Base-by-base conservation (phyloP, 169 alveolate species). In the Eimeria brunetti region DNA sequence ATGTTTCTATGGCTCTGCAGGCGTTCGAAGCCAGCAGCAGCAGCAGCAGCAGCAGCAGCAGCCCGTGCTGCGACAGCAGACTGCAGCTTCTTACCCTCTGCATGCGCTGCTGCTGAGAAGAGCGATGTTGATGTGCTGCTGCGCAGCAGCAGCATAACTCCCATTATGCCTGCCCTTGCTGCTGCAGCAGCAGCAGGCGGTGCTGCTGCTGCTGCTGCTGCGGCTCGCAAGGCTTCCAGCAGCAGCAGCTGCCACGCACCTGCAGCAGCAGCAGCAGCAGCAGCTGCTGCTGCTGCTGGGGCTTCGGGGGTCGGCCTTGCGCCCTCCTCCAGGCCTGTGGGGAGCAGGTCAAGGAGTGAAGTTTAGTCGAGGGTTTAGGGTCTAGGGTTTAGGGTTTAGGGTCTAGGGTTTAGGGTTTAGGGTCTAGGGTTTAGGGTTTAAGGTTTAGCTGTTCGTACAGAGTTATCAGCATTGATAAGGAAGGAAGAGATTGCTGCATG, bases 241-340 rank as follows among this genome's bases (percentile, higher is more conserved):
- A 16, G 85, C 85, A 75, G 36, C 51, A 33, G 60, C 58, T 75
- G 85, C 85, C 60, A 75, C 36, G 36, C 18, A 33, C 85, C 85
- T 67, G 78, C 78, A 22, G 78, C 38, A 30, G 78, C 67, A 58
- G 24, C 58, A 38, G 89, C 89, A 81, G 56, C 67, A 46, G 73
- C 51, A 38, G 62, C 73, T 7, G 20, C 89, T 8, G 71, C 89
- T 9, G 89, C 51, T 2, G 71, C 73, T 8, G 22, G 33, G 33
- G 22, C 89, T 64, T 51, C 89, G 16, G 73, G 73, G 71, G 41
- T 75, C 60, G 33, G 56, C 85, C 60, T 75, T 7, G 60, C 85
- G 24, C 41, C 85, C 49, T 6, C 60, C 60, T 75, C 58, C 18
- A 75, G 85, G 85, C 85, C 85, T 30, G 56, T 58, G 30, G 36